A percentile compares a stretch with the other conserved stretches of the same genome.
phyloP scores from a whole-genome alignment of 306 rosid genomes.

The Echinosophora koreensis region DNA sequence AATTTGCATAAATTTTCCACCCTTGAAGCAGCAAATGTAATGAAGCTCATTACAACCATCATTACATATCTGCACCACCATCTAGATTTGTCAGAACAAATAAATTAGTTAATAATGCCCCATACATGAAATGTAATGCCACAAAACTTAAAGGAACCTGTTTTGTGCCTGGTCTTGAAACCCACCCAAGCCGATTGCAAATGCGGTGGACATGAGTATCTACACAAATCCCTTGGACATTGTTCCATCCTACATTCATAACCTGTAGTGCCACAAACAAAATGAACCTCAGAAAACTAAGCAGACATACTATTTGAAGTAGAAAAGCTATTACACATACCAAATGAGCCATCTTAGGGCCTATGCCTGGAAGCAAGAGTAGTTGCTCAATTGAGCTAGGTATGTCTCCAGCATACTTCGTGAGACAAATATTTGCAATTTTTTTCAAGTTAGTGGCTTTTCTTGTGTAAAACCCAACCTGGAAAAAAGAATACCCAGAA shows the following conservation, averaged over 20 bases:
- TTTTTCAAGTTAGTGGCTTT: slow-evolving; percentile 91
- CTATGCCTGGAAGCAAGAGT: slow-evolving; percentile 92
- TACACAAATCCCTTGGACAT: slow-evolving; percentile 97
- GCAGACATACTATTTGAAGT: slow-evolving; percentile 38
- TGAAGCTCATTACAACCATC: neutral
- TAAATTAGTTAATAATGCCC: slow-evolving; percentile 14
- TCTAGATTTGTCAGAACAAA: slow-evolving; percentile 21
- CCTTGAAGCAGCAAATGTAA: neutral
- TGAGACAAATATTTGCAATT: slow-evolving; percentile 86
- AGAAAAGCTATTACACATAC: slow-evolving; percentile 50
- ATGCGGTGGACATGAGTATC: slow-evolving; percentile 98
- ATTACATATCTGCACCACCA: slow-evolving; percentile 27
- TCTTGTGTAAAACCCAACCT: slow-evolving; percentile 97
- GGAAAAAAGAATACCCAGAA: slow-evolving; percentile 22
- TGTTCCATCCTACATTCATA: slow-evolving; percentile 95
- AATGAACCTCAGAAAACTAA: slow-evolving; percentile 39
- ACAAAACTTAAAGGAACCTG: slow-evolving; percentile 61
- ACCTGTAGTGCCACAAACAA: slow-evolving; percentile 61
- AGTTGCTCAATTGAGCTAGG: slow-evolving; percentile 86
- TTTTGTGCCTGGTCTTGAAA: slow-evolving; percentile 72
- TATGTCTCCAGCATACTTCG: slow-evolving; percentile 85
- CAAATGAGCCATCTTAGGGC: slow-evolving; percentile 99
- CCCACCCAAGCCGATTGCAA: slow-evolving; percentile 97
- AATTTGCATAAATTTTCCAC: neutral
- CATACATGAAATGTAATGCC: slow-evolving; percentile 34